Evolutionary conservation across 176 grass and related monocot species (phyloP).

Genomic region (Otatea glauca): DNA sequence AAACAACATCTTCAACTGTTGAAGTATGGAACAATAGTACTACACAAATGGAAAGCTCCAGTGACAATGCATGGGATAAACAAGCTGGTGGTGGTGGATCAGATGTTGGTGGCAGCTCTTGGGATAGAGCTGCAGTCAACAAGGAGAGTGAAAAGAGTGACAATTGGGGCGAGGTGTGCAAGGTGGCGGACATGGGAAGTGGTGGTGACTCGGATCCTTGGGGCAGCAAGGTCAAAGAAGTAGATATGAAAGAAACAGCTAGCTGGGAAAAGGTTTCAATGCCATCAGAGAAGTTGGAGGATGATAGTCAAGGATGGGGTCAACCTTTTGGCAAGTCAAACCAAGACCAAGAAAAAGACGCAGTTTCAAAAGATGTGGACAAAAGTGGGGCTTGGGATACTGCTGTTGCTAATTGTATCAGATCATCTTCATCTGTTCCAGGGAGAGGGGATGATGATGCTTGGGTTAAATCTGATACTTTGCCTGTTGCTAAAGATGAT

Average conservation of each 20-base stretch:
- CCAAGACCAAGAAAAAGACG: conserved; percentile 46
- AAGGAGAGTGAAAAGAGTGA: conserved; percentile 52
- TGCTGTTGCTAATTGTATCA: conserved; percentile 20
- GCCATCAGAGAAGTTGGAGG: conserved; percentile 42
- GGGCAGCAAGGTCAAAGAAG: conserved; percentile 62
- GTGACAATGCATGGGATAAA: conserved; percentile 48
- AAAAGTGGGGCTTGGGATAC: conserved; percentile 50
- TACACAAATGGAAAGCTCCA: conserved; percentile 39
- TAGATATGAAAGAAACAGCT: conserved; percentile 41
- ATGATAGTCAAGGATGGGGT: conserved; percentile 46
- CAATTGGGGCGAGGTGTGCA: conserved; percentile 49
- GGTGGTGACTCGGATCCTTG: conserved; percentile 48
- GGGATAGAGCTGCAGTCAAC: conserved; percentile 44
- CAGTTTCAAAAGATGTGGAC: conserved; percentile 18
- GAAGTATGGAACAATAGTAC: conserved; percentile 48
- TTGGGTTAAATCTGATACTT: conserved; percentile 51
- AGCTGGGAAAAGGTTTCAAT: conserved; percentile 49
- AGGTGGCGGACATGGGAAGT: conserved; percentile 15
- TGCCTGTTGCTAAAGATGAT: conserved; percentile 44
- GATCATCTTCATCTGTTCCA: conserved; percentile 13
- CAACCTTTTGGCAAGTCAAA: conserved; percentile 47
- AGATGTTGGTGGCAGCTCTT: conserved; percentile 52
- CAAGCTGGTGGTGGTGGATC: conserved; percentile 43
- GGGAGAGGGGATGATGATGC: conserved; percentile 23
- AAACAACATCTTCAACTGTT: conserved; percentile 41